Base-by-base conservation (phyloP, 441 rosid genomes). In the Adansonia madagascariensis region DNA sequence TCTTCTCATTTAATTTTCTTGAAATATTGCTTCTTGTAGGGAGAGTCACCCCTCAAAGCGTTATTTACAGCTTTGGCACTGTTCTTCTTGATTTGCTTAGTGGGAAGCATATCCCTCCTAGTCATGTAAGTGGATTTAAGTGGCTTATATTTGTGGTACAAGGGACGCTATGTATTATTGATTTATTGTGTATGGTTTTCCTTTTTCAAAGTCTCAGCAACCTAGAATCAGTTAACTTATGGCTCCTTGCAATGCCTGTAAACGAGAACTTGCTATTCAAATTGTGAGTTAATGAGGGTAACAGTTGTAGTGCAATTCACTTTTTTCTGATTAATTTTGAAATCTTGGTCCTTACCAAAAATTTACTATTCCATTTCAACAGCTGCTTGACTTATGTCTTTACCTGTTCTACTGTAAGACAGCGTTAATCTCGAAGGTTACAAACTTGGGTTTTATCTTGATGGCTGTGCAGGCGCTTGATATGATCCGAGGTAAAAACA, bases 21-120 rank as follows among this genome's bases (percentile, higher is more conserved):
- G 8, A 31, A 27, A 60, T 66, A 43, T 18, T 53, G 55, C 62
- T 61, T 27, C 22, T 44, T 82, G 80, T 83, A 90, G 94, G 92
- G 81, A 88, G 90, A 83, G 94, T 86, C 77, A 90, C 90, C 41
- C 88, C 91, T 73, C 86, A 90, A 86, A 88, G 92, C 71, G 91
- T 90, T 79, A 85, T 88, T 8, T 90, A 90, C 80, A 90, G 94
- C 89, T 90, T 88, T 80, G 94, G 92, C 77, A 90, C 94, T 64
- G 83, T 90, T 62, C 91, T 90, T 76, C 81, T 90, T 66, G 92
- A 90, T 86, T 84, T 90, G 80, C 85, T 90, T 70, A 87, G 94
- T 18, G 92, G 94, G 75, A 90, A 90, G 73, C 94, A 88, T 68
- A 88, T 88, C 79, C 92, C 91, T 78, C 94, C 94, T 52, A 88